Evolutionary conservation across 1,139 yeast genomes (phyloP).

Genomic region (Blastobotrys malaysiensis): DNA sequence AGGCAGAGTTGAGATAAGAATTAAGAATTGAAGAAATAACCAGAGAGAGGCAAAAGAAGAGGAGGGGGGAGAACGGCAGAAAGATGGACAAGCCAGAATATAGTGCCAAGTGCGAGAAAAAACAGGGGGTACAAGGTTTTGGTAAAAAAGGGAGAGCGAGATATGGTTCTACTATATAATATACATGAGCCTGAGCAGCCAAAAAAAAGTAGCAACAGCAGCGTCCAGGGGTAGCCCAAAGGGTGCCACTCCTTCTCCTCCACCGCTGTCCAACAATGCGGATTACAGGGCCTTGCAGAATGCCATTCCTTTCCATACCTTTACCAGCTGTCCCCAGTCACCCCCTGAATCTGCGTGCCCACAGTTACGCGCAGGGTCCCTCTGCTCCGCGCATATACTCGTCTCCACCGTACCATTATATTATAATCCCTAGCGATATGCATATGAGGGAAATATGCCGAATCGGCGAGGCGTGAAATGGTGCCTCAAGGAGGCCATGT

Average conservation of each 20-base stretch:
- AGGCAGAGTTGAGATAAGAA: not conserved
- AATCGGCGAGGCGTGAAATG: too few species aligned
- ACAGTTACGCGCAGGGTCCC: not conserved
- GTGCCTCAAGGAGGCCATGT: too few species aligned
- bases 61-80: not conserved
- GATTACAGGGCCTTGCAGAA: not conserved
- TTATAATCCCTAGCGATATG: not conserved
- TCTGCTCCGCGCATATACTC: not conserved
- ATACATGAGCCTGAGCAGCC: not conserved
- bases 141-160: not conserved
- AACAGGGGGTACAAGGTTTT: not conserved
- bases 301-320: not conserved
- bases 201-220: not conserved
- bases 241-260: not conserved
- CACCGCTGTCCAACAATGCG: not conserved
- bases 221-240: not conserved
- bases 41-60: not conserved
- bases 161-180: not conserved
- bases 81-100: not conserved
- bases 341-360: not conserved
- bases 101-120: not conserved
- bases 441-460: not conserved
- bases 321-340: not conserved
- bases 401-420: not conserved
- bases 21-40: constrained; percentile 1